Conservation (phyloP, 106 monocot species). For the Vanilla planifolia region DNA sequence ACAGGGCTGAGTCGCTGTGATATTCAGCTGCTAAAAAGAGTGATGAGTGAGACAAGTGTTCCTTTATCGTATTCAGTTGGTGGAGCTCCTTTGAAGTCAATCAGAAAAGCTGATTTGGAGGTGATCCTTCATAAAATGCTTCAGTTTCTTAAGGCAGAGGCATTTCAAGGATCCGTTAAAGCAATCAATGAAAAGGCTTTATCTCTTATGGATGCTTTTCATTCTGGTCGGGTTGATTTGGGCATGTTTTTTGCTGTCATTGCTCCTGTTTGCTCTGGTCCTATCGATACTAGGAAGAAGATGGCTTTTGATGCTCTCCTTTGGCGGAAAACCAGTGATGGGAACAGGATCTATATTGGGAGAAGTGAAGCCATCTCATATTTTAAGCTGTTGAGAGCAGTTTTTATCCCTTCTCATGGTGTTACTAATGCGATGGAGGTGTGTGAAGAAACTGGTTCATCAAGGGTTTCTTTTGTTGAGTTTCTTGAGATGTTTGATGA, state of each 20-base stretch:
- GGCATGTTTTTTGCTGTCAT: conserved; percentile 84
- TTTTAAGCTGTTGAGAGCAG: conserved; percentile 66
- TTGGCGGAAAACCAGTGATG: conserved; percentile 56
- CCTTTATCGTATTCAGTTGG: conserved; percentile 70
- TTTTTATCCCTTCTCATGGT: conserved; percentile 79
- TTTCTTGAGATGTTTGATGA: conserved; percentile 93
- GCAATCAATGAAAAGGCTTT: conserved; percentile 76
- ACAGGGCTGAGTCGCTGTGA: conserved; percentile 58
- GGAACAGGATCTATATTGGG: conserved; percentile 38
- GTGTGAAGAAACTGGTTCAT: conserved; percentile 57
- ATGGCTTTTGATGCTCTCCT: conserved; percentile 72
- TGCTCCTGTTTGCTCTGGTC: conserved; percentile 66
- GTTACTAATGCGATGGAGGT: conserved; percentile 66
- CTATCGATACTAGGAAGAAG: conserved; percentile 49
- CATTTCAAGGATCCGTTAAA: conserved; percentile 78
- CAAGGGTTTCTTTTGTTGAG: conserved; percentile 62
- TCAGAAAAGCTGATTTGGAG: conserved; percentile 76
- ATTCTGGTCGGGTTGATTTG: conserved; percentile 70
- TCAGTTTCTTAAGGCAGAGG: conserved; percentile 69
- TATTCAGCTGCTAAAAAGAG: conserved; percentile 58
- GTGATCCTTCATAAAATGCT: conserved; percentile 67
- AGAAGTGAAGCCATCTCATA: conserved; percentile 64
- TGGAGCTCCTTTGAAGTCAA: conserved; percentile 71
- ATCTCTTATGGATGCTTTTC: conserved; percentile 69
- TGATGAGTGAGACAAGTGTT: conserved; percentile 65